These are phyloP conservation scores for Aquilaria sinensis DNA, from an alignment of 345 rosid species.

Conservation along the genomic window DNA sequence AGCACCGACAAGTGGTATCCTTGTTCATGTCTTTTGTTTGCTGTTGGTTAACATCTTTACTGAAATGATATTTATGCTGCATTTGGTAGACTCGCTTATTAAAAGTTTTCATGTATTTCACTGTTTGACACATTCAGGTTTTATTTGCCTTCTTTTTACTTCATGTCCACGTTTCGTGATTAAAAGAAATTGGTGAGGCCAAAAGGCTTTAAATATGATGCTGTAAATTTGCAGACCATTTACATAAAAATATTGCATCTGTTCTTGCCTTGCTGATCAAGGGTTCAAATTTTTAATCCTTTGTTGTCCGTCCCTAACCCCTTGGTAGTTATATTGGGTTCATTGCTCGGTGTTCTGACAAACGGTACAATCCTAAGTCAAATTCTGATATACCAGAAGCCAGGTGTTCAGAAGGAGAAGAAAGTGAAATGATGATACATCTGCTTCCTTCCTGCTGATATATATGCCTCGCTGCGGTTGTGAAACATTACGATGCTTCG, in stretches of 20 bases:
- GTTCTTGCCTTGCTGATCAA: too few relatives aligned
- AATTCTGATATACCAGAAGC: constrained; percentile 48
- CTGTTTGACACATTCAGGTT: background rate
- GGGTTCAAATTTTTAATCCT: background rate
- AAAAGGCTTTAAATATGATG: too few relatives aligned
- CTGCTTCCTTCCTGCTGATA: background rate
- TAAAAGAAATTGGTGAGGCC: too few relatives aligned
- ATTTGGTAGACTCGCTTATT: too few relatives aligned
- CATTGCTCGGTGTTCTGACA: constrained; percentile 50
- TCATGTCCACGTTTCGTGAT: too few relatives aligned
- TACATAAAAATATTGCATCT: too few relatives aligned
- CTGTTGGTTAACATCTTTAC: too few relatives aligned
- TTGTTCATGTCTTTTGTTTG: constrained; percentile 12
- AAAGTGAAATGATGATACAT: constrained; percentile 33
- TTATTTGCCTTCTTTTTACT: background rate
- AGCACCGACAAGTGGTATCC: constrained; percentile 79
- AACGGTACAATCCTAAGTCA: constrained; percentile 69
- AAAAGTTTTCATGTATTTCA: background rate
- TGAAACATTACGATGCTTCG: constrained; percentile 5
- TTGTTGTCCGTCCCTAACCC: constrained; percentile 36
- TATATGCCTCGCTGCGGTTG: background rate
- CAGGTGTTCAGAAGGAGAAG: constrained; percentile 44
- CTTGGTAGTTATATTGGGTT: constrained; percentile 56
- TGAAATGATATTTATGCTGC: too few relatives aligned
- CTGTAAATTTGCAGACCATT: too few relatives aligned